These are phyloP conservation scores for Kodamaea sp. DNA, from an alignment of 1,139 yeast species.

Conservation along the genomic window DNA sequence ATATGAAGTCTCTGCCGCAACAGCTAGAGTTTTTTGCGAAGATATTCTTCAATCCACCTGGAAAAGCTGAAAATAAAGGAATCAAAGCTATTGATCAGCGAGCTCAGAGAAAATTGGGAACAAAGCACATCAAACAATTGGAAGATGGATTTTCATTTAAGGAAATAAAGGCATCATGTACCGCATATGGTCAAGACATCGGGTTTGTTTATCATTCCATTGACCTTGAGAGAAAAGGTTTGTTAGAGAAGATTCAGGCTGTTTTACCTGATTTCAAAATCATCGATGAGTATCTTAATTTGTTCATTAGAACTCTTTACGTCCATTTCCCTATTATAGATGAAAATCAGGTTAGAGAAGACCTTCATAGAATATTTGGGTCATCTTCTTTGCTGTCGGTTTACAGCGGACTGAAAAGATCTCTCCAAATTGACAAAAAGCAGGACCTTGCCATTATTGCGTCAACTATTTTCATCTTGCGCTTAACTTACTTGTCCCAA, in stretches of 20 bases:
- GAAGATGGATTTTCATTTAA: conserved; percentile 12
- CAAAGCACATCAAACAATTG: conserved; percentile 14
- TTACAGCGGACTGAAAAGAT: neutral
- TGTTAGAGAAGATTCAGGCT: conserved; percentile 8
- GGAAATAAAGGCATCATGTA: conserved; percentile 16
- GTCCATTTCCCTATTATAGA: conserved; percentile 15
- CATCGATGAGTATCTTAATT: conserved; percentile 7
- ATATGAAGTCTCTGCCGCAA: conserved; percentile 7
- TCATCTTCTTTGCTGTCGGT: conserved; percentile 1
- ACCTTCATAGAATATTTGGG: conserved; percentile 10
- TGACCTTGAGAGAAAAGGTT: conserved; percentile 1
- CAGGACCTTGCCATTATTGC: conserved; percentile 14
- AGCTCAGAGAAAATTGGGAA: conserved; percentile 13
- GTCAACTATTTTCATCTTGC: conserved; percentile 8
- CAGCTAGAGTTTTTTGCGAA: conserved; percentile 6
- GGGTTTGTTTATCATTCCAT: conserved; percentile 10
- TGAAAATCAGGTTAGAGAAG: conserved; percentile 10
- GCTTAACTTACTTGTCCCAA: conserved; percentile 12
- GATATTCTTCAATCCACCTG: conserved; percentile 10
- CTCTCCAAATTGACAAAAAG: conserved; percentile 5
- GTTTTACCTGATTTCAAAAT: conserved; percentile 8
- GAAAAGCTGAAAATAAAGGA: conserved; percentile 6
- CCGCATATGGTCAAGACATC: conserved; percentile 10
- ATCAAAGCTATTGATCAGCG: conserved; percentile 4
- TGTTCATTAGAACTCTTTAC: conserved; percentile 13